Conservation (phyloP, 768 basidiomycete species). For the Xerocomus spinulosus region DNA sequence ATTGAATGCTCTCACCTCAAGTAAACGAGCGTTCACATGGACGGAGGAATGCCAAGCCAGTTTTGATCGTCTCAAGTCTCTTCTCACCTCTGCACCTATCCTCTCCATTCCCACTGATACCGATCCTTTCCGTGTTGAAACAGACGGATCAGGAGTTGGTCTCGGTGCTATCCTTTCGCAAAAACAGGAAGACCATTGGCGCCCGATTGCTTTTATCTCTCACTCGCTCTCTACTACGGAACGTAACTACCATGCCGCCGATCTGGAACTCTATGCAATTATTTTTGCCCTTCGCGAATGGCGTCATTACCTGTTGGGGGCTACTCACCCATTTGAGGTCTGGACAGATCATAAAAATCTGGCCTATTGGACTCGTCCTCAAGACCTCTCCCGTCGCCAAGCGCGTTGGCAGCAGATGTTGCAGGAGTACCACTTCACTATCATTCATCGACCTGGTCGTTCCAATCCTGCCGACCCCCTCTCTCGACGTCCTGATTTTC, state of each 20-base stretch:
- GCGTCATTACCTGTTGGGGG: background rate
- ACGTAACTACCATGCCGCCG: background rate
- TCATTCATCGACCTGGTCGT: no score
- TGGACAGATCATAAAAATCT: slow-evolving; percentile 39
- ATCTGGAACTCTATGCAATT: slow-evolving; percentile 1
- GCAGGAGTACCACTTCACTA: background rate
- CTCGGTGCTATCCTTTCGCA: background rate
- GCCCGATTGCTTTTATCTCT: background rate
- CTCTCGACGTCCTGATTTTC: no score
- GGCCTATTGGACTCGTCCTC: slow-evolving; percentile 36
- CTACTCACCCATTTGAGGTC: slow-evolving; percentile 13
- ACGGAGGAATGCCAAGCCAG: no score
- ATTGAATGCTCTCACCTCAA: background rate
- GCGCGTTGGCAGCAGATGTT: slow-evolving; percentile 11
- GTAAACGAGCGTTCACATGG: no score
- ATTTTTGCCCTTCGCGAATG: background rate
- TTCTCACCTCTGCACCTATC: background rate
- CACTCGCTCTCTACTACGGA: background rate
- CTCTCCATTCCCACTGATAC: background rate
- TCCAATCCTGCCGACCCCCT: no score
- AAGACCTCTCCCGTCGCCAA: slow-evolving; percentile 39
- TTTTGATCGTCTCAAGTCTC: slow-evolving; percentile 14
- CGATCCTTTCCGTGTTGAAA: background rate
- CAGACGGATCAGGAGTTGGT: background rate
- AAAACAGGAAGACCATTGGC: background rate